A percentile compares a stretch with the other conserved stretches of the same genome.
Conservation (phyloP, 768 basidiomycete species). For the Phaeolepiota aurea region DNA sequence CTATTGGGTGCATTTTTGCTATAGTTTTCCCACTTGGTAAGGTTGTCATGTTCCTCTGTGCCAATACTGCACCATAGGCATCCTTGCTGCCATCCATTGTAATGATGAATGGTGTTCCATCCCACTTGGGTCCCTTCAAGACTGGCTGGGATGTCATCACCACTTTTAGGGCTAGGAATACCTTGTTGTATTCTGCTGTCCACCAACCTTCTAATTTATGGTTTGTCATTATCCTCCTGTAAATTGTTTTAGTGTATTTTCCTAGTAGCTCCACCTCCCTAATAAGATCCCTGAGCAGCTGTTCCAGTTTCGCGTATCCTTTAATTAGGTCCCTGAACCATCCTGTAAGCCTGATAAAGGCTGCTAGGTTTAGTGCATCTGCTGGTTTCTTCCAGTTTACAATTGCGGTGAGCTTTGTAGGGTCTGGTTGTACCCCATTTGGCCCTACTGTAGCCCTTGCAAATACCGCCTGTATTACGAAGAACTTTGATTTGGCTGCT, state of each 20-base stretch:
- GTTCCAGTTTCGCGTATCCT: constrained; percentile 19
- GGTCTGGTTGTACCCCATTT: constrained; percentile 21
- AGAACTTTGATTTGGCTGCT: constrained; percentile 10
- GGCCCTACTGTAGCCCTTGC: constrained; percentile 20
- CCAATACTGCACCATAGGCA: constrained; percentile 21
- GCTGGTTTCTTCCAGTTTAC: constrained; percentile 19
- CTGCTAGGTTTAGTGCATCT: constrained; percentile 14
- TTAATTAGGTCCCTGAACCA: constrained; percentile 23
- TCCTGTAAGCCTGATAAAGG: constrained; percentile 23
- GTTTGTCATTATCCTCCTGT: constrained; percentile 12
- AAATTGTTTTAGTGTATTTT: constrained; percentile 10
- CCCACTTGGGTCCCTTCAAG: constrained; percentile 12
- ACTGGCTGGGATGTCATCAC: constrained; percentile 16
- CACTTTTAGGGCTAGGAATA: constrained; percentile 19
- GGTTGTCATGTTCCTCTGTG: constrained; percentile 14
- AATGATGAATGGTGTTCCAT: constrained; percentile 24
- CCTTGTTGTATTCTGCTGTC: constrained; percentile 10
- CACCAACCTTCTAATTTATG: constrained; percentile 4
- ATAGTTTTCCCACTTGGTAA: constrained; percentile 14
- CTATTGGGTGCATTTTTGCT: constrained; percentile 16
- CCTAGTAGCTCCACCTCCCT: constrained; percentile 9
- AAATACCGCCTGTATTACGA: constrained; percentile 23
- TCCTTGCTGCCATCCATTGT: constrained; percentile 27
- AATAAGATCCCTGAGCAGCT: constrained; percentile 18
- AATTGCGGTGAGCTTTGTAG: constrained; percentile 23